Conservation (phyloP, 495 filamentous ascomycete species). For the Penicillium samsonianum region DNA sequence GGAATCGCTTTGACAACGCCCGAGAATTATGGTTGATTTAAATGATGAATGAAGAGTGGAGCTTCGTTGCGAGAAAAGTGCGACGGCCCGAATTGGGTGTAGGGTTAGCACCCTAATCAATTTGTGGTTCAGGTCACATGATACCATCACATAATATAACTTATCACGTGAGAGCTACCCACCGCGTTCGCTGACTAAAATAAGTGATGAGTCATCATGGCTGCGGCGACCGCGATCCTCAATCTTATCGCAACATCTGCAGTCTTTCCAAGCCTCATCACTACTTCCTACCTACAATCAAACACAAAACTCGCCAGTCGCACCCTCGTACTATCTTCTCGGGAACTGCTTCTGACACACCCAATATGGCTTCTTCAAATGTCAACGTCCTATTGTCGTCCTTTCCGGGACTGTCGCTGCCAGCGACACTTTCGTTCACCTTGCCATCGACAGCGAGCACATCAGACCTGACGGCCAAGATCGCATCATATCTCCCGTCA, state of each 20-base stretch:
- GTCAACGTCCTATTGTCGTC: conserved; percentile 83
- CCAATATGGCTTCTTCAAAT: conserved; percentile 42
- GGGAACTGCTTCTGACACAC: not conserved
- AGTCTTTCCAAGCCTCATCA: too few relatives aligned
- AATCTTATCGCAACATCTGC: conserved; percentile 7
- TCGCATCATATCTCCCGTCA: conserved; percentile 65
- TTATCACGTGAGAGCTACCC: conserved; percentile 7
- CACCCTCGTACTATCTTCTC: not conserved
- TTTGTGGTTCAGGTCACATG: conserved; percentile 23
- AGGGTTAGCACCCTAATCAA: conserved; percentile 46
- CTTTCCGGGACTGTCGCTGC: conserved; percentile 79
- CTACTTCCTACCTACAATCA: too few relatives aligned
- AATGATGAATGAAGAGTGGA: conserved; percentile 44
- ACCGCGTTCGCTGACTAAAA: not conserved
- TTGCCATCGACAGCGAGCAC: conserved; percentile 66
- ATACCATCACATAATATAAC: not conserved
- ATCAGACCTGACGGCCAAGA: conserved; percentile 61
- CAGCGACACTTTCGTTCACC: conserved; percentile 71
- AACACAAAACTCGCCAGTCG: not conserved
- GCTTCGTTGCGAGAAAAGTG: conserved; percentile 44
- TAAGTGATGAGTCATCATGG: not conserved
- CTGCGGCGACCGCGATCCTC: not conserved
- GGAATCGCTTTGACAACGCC: conserved; percentile 59
- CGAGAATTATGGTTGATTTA: conserved; percentile 42
- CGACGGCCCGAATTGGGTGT: conserved; percentile 35